Conservation (phyloP, 2,329 filamentous ascomycete species). For the Plectosphaerella cucumerina region DNA sequence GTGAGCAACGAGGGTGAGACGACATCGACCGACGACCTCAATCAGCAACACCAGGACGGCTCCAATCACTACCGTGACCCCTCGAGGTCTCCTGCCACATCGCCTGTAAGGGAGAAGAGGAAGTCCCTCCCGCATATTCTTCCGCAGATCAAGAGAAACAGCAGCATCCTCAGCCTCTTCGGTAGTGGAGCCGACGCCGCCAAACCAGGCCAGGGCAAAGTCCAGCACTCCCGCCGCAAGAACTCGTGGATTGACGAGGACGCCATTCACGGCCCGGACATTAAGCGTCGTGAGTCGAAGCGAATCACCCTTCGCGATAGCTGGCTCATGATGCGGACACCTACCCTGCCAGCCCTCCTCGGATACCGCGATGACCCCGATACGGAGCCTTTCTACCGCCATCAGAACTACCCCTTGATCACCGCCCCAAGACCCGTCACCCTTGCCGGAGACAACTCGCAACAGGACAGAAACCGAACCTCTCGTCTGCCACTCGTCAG, state of each 20-base stretch:
- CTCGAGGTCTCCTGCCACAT: not conserved
- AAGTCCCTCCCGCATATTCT: conserved; percentile 21
- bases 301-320: conserved; percentile 25
- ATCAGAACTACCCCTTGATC: conserved; percentile 6
- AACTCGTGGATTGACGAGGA: conserved; percentile 47
- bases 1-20: not conserved
- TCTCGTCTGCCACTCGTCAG: conserved; percentile 8
- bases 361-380: conserved; percentile 15
- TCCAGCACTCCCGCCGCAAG: conserved; percentile 1
- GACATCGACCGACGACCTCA: conserved; percentile 11
- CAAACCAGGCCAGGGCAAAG: conserved; percentile 7
- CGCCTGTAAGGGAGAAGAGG: conserved; percentile 14
- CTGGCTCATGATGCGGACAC: conserved; percentile 24
- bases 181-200: conserved; percentile 15
- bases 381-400: conserved; percentile 13
- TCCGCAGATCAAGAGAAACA: conserved; percentile 26
- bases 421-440: conserved; percentile 7
- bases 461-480: not conserved
- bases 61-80: not conserved
- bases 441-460: not conserved
- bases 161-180: conserved; percentile 21
- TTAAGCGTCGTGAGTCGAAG: conserved; percentile 23
- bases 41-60: not conserved
- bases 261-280: conserved; percentile 41
- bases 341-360: conserved; percentile 30